phyloP scores from a whole-genome alignment of 176 grass and related monocot genomes.

The sorghum (Sorghum bicolor) region Sorghum_bicolor_NCBIv3 NC_012870.2:76983001-76983500 shows the following conservation, averaged over 20 bases:
- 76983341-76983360: not conserved
- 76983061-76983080: not conserved
- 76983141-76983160: not conserved
- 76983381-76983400: not conserved
- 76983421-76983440: not conserved
- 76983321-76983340: conserved; percentile 31
- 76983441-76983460: not conserved
- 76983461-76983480: conserved; percentile 21
- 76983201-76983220: conserved; percentile 26
- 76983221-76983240: conserved; percentile 22
- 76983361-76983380: conserved; percentile 6
- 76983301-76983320: conserved; percentile 19
- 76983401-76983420: not conserved
- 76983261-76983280: conserved; percentile 6
- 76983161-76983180: not conserved
- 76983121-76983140: not conserved
- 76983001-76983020: not conserved
- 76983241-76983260: conserved; percentile 40
- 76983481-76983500: conserved; percentile 59
- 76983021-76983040: not conserved
- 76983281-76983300: conserved; percentile 26
- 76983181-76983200: not conserved
- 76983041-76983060: not conserved
- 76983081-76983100: not conserved
- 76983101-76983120: not conserved